A percentile compares a stretch with the other conserved stretches of the same genome.
These are phyloP conservation scores for Teratosphaeria pseudoeucalypti DNA, from an alignment of 2,329 filamentous ascomycete genomes.

Conservation along the genomic window DNA sequence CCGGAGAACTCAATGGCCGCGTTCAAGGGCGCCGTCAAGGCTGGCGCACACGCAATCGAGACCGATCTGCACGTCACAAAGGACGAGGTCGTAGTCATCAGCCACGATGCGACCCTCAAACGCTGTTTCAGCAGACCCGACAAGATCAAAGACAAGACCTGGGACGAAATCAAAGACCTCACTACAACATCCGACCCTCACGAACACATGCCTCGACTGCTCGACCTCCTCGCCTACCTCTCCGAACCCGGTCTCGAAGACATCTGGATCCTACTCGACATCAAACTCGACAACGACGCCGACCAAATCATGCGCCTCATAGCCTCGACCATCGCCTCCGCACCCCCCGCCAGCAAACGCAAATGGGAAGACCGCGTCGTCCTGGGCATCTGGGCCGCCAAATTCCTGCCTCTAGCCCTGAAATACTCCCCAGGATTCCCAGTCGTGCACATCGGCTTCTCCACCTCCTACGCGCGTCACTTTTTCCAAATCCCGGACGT, in stretches of 20 bases:
- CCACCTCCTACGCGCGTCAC: slow-evolving; percentile 55
- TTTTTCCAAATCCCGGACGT: slow-evolving; percentile 60
- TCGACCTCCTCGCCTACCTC: slow-evolving; percentile 65
- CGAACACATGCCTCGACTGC: slow-evolving; percentile 61
- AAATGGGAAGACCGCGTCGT: slow-evolving; percentile 67
- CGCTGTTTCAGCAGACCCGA: slow-evolving; percentile 71
- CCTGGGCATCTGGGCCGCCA: slow-evolving; percentile 73
- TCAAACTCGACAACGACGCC: slow-evolving; percentile 70
- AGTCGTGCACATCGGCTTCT: slow-evolving; percentile 59
- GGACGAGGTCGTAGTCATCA: slow-evolving; percentile 72
- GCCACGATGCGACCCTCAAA: slow-evolving; percentile 59
- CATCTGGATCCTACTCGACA: slow-evolving; percentile 76
- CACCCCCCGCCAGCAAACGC: slow-evolving; percentile 17
- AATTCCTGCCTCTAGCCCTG: slow-evolving; percentile 56
- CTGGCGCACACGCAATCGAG: slow-evolving; percentile 72
- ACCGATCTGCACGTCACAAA: slow-evolving; percentile 76
- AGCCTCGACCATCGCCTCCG: slow-evolving; percentile 39
- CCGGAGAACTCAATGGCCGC: slow-evolving; percentile 82
- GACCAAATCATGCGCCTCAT: slow-evolving; percentile 61
- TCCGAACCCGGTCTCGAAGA: slow-evolving; percentile 52
- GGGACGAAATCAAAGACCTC: slow-evolving; percentile 59
- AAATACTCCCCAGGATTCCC: slow-evolving; percentile 53
- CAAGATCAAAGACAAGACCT: slow-evolving; percentile 65
- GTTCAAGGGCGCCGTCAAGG: slow-evolving; percentile 62
- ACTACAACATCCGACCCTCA: slow-evolving; percentile 57